A percentile compares a stretch with the other conserved stretches of the same genome.
phyloP scores from a whole-genome alignment of 2,329 filamentous ascomycete genomes.

The Colletotrichum endophyticum region DNA sequence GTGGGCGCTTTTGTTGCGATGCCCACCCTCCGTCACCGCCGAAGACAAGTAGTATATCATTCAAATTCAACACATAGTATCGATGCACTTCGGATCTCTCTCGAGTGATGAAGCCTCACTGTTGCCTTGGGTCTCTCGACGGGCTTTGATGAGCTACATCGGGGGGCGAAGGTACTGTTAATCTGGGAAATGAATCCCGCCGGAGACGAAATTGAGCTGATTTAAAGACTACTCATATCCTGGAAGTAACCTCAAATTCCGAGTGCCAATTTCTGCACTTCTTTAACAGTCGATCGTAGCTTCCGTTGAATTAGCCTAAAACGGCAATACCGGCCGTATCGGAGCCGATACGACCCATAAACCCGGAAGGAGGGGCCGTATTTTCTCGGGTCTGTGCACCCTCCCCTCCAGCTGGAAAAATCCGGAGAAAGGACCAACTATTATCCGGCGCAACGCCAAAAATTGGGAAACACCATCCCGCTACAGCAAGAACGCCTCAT shows the following conservation, averaged over 20 bases:
- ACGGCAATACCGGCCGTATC: background rate
- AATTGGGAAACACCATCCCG: slow-evolving; percentile 7
- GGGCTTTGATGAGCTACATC: background rate
- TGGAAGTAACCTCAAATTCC: no score
- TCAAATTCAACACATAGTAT: no score
- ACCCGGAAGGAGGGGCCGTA: background rate
- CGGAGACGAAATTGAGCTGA: no score
- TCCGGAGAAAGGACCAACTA: slow-evolving; percentile 2
- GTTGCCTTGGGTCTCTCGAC: background rate
- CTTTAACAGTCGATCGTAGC: background rate
- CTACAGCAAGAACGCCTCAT: background rate
- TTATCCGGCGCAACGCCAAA: slow-evolving; percentile 22
- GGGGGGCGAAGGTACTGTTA: no score
- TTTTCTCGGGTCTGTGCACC: background rate
- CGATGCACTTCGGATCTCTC: no score
- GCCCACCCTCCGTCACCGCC: no score
- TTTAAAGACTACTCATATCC: no score
- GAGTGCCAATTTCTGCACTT: background rate
- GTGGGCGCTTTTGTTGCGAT: no score
- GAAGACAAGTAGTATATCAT: fast-evolving
- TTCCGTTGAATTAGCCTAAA: background rate
- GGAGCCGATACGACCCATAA: background rate
- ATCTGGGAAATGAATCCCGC: no score
- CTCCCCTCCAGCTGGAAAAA: background rate
- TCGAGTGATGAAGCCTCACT: background rate